These are phyloP conservation scores for Kalanchoe fedtschenkoi DNA, from an alignment of 164 flowering plant species.

Conservation along the genomic window DNA sequence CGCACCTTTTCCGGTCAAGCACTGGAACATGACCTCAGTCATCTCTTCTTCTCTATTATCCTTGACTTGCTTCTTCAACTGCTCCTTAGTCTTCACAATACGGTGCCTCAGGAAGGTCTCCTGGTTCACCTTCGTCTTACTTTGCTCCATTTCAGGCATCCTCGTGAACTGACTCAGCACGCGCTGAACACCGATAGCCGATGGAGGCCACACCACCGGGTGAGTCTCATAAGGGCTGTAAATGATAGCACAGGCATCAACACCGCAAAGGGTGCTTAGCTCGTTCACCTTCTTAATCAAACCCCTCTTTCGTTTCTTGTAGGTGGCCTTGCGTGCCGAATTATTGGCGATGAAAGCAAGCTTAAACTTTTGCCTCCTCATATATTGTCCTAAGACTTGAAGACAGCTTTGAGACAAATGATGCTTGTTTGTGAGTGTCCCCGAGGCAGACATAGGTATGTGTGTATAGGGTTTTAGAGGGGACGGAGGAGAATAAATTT, in stretches of 20 bases:
- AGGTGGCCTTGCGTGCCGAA: conserved; percentile 6
- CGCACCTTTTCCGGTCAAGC: conserved; percentile 27
- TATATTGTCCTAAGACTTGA: too few species aligned
- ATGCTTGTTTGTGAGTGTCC: too few species aligned
- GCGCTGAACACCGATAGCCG: conserved; percentile 21
- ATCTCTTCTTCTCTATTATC: conserved; percentile 43
- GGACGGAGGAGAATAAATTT: too few species aligned
- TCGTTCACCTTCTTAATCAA: conserved; percentile 6
- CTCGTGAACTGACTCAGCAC: conserved; percentile 30
- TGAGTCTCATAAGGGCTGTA: conserved; percentile 10
- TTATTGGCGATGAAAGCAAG: conserved; percentile 6
- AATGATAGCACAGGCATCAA: conserved; percentile 1
- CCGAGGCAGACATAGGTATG: too few species aligned
- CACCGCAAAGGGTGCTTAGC: conserved; percentile 7
- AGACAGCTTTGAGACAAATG: too few species aligned
- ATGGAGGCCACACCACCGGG: conserved; percentile 67
- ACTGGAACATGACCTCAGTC: conserved; percentile 27
- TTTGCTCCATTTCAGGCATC: conserved; percentile 58
- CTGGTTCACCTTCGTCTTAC: conserved; percentile 67
- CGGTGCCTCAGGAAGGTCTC: conserved; percentile 43
- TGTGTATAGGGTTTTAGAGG: too few species aligned
- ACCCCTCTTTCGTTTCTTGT: conserved; percentile 7
- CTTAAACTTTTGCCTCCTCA: conserved; percentile 6
- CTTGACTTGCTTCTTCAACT: conserved; percentile 30
- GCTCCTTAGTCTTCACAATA: conserved; percentile 35